Evolutionary conservation across 108 stramenopile species (phyloP), one percentile per base, ranked within the genome.

Genomic region (Skeletonema potamos): DNA sequence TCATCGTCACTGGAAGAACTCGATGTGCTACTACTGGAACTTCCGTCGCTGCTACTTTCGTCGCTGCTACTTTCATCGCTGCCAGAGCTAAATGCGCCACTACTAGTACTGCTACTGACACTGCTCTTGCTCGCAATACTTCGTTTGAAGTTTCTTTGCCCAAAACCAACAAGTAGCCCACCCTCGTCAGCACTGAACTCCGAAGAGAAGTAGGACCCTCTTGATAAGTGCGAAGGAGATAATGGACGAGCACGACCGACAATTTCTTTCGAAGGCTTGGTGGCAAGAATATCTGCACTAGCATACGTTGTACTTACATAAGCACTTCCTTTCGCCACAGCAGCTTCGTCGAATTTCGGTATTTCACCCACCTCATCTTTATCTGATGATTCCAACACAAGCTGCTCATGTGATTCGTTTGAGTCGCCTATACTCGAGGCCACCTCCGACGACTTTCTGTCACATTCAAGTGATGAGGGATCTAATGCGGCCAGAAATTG

Each of bases 151-250:
- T 66, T 72, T 63, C 77, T 71, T 37, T 55, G 64, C 20, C 78
- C 78, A 59, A 79, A 79, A 9, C 78, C 78, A 57, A 79, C 78
- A 44, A 79, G 66, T 44, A 79, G 63, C 17, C 78, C 78, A 44
- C 34, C 67, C 44, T 65, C 77, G 7, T 64, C 73, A 33, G 64
- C 64, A 57, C 59, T 61, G 43, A 72, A 72, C 37, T 78, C 70
- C 27, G 77, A 66, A n/a, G 77, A 66, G 5, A 62, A 62, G 57
- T 43, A 28, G 59, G 11, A 70, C 67, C 24, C 60, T 62, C 7
- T 29, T 7, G 22, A 60, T 18, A 43, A 39, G 32, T 44, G 22
- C 20, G 59, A 29, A 12, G 29, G 28, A 10, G n/a, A 34, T 22
- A 10, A 37, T 24, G 37, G 30, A 48, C 64, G 48, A 43, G 72